Evolutionary conservation across 1,284 basidiomycete genomes (phyloP), one percentile per base, ranked within the genome.

Genomic region (Rhodotorula glutinis): DNA sequence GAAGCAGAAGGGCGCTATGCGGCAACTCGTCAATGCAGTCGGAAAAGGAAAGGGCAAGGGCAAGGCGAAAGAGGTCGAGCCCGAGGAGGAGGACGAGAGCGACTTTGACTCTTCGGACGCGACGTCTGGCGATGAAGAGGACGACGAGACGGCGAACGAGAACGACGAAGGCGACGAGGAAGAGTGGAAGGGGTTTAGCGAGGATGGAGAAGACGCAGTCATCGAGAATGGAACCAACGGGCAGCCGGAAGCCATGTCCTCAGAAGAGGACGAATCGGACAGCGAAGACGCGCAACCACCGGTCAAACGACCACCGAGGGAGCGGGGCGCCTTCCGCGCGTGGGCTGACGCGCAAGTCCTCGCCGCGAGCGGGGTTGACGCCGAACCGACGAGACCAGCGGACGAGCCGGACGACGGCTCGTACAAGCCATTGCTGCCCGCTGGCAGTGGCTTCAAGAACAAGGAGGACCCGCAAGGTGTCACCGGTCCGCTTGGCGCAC

Each of bases 391-490:
- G 13, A 9, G 47, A 33, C 59, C n/a, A 17, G 53, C 61, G 2
- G 40, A 33, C 2, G 60, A 70, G 41, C 53, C 57, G 27, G 27
- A 67, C 73, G 60, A 60, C 23, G 66, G 63, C 16, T 33, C 77
- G 59, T 69, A 75, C 67, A 56, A 67, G 63, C 72, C 79, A 4
- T 67, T 76, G 53, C 65, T 73, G 8, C 72, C 72, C 21, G 63
- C 69, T 43, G 72, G 72, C 4, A 65, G 70, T 5, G 71, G 71
- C 17, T 57, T 77, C 30, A 80, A 82, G 66, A 85, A 86, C 79
- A 84, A 84, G 33, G 87, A 88, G 0, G 88, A 88, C 19, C 80
- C 90, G 2, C 89, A 88, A 21, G 85, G 73, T 14, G 83, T 86
- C 62, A 73, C 90, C 4, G 78, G 82, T 40, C 77, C 90, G 13